These are phyloP conservation scores for Ailanthus altissimus DNA, from an alignment of 345 rosid genomes.

Conservation along the genomic window DNA sequence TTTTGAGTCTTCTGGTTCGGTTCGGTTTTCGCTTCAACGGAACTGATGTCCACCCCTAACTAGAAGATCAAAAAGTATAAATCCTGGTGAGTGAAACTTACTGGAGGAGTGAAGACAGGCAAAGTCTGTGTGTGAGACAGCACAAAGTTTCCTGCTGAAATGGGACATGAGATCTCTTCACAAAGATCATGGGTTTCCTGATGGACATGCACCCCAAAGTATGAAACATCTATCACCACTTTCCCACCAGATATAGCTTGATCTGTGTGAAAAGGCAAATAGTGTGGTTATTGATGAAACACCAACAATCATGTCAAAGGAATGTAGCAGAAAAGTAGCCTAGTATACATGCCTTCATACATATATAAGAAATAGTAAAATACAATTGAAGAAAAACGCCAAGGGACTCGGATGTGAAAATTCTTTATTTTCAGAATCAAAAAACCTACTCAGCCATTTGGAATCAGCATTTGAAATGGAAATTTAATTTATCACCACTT, in stretches of 20 bases:
- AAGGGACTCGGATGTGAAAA: background rate
- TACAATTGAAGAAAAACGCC: background rate
- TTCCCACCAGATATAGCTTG: conserved; percentile 52
- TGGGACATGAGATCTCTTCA: conserved; percentile 55
- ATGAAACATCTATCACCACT: conserved; percentile 53
- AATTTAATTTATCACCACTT: background rate
- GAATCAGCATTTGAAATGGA: background rate
- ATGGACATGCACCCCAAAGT: conserved; percentile 48
- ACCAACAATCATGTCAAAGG: background rate
- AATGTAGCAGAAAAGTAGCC: background rate
- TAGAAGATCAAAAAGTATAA: background rate
- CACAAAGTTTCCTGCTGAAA: conserved; percentile 51
- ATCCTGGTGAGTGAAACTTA: conserved; percentile 24
- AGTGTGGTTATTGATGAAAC: background rate
- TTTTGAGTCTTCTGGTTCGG: too few relatives aligned
- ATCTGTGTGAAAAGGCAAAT: conserved; percentile 29
- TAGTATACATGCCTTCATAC: background rate
- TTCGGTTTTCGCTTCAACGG: too few relatives aligned
- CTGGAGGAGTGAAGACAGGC: conserved; percentile 62
- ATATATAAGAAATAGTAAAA: background rate
- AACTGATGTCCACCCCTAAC: too few relatives aligned
- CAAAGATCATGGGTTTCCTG: conserved; percentile 60
- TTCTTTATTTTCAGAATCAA: background rate
- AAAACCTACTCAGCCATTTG: background rate
- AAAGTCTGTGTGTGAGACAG: conserved; percentile 67